Evolutionary conservation across 768 basidiomycete species (phyloP), one percentile per base, ranked within the genome.

Genomic region (Lactifluus volemus): DNA sequence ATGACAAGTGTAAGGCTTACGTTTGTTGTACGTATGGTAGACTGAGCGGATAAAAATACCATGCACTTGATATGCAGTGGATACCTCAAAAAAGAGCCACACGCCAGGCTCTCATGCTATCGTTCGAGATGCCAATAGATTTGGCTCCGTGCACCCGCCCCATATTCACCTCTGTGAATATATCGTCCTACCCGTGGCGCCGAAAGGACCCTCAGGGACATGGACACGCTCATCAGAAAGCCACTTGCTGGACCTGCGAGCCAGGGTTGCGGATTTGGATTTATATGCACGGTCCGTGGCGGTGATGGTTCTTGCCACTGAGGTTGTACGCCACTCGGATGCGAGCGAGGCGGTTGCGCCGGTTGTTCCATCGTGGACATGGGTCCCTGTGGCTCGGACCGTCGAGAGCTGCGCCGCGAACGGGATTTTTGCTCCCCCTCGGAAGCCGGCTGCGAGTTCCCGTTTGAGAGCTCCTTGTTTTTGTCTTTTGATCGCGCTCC

Each of bases 191-290:
- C 65, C 65, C 34, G 63, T 65, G 32, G 63, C 50, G 36, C 49
- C 65, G 30, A 66, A 66, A 32, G 63, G 63, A 9, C 50, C 60
- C 12, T 61, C 65, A 34, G 63, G 49, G n/a, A 58, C 57, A 19
- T 57, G 52, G 29, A 54, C 61, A n/a, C 56, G 52, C 38, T 65
- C 64, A 6, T 64, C n/a, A 65, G 15, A 44, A 54, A 63, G 15
- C 53, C 64, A 14, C 64, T 65, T 14, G 64, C 64, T 38, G 64
- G 65, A 25, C 65, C 63, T n/a, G 65, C 65, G 15, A 66, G 63
- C 59, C 63, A 61, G n/a, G 56, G 61, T 47, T 63, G 61, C 6
- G 52, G 17, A 41, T 58, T 49, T 32, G 56, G 21, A 19, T 53
- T 49, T 38, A 52, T 42, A 29, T 62, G 61, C 34, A 47, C 25